These are phyloP conservation scores for Cardamine resedifolia DNA, from an alignment of 345 rosid genomes.

Conservation along the genomic window DNA sequence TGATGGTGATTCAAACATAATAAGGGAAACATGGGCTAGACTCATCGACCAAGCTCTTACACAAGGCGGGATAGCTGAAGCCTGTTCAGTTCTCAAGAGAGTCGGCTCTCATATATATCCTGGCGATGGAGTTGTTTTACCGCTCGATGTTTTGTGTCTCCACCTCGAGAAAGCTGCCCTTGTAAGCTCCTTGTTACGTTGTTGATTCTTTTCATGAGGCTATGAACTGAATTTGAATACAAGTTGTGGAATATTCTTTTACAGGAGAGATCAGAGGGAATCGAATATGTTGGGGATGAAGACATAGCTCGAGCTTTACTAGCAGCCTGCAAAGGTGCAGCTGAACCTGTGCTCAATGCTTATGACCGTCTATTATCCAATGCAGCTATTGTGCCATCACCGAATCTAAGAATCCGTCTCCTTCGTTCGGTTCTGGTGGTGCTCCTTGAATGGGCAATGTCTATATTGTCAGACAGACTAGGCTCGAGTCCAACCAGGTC, in stretches of 20 bases:
- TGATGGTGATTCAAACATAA: conserved; percentile 86
- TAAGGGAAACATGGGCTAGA: conserved; percentile 95
- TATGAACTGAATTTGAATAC: conserved; percentile 14
- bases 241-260: neutral
- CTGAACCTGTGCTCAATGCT: conserved; percentile 81
- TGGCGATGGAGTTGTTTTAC: conserved; percentile 91
- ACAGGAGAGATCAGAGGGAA: conserved; percentile 83
- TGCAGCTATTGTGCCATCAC: conserved; percentile 74
- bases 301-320: conserved; percentile 87
- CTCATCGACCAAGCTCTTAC: conserved; percentile 90
- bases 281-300: conserved; percentile 81
- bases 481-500: conserved; percentile 66
- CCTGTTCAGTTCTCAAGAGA: conserved; percentile 88
- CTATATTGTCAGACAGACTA: conserved; percentile 73
- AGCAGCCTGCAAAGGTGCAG: conserved; percentile 92
- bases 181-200: conserved; percentile 45
- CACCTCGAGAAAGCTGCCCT: conserved; percentile 95
- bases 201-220: neutral
- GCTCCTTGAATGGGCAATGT: conserved; percentile 94
- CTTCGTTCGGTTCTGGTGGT: conserved; percentile 75
- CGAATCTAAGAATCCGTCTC: conserved; percentile 77
- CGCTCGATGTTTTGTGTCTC: conserved; percentile 79
- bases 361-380: conserved; percentile 83
- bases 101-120: conserved; percentile 85
- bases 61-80: conserved; percentile 90